These are phyloP conservation scores for Stephania japonica DNA, from an alignment of 164 flowering plant species.

Conservation along the genomic window DNA sequence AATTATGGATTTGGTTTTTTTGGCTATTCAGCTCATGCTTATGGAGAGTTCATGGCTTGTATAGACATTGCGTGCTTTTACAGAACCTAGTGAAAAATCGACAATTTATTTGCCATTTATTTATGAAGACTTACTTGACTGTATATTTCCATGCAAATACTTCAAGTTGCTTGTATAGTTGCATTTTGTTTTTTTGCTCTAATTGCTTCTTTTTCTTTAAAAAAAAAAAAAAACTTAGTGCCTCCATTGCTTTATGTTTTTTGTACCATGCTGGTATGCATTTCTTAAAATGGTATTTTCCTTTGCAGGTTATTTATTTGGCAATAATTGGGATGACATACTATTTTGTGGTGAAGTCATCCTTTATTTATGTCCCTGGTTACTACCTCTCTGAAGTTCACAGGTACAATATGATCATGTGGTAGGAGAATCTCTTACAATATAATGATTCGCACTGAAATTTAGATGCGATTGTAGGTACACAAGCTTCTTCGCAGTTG, in stretches of 20 bases:
- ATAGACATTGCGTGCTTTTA: background rate
- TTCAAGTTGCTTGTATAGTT: background rate
- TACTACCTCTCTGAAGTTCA: conserved; percentile 70
- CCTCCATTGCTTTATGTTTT: too few relatives aligned
- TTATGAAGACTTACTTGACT: background rate
- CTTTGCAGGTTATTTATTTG: conserved; percentile 59
- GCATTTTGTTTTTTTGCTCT: background rate
- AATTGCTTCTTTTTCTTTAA: background rate
- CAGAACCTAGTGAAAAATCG: background rate
- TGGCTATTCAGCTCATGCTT: background rate
- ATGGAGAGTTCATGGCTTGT: background rate
- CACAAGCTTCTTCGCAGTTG: conserved; percentile 75
- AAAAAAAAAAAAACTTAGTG: too few relatives aligned
- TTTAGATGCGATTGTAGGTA: conserved; percentile 50
- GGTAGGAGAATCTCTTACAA: background rate
- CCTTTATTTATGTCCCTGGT: conserved; percentile 77
- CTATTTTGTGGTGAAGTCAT: conserved; percentile 47
- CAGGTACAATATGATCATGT: conserved; percentile 41
- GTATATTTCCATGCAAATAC: background rate
- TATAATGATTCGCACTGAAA: background rate
- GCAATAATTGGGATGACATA: conserved; percentile 71
- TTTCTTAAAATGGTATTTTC: background rate
- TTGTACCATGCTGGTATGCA: background rate
- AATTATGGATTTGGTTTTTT: background rate
- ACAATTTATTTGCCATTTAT: background rate